Evolutionary conservation across 257 asterid genomes (phyloP).

Genomic region (Solanum sitiens): DNA sequence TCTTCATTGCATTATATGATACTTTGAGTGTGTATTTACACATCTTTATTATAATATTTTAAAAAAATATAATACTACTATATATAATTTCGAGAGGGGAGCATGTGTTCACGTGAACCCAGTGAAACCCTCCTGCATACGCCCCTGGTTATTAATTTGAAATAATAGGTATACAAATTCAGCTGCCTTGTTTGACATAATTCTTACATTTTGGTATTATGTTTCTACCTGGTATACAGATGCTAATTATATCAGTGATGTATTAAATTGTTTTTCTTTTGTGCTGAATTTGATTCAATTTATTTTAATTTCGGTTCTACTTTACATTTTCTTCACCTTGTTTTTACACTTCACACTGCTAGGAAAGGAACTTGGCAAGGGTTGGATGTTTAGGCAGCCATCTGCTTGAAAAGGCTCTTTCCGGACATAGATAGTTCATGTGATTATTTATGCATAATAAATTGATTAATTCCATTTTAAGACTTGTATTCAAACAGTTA

Average conservation of each 20-base stretch:
- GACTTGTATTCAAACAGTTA: background rate
- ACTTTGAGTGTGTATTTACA: background rate
- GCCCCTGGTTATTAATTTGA: background rate
- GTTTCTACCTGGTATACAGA: background rate
- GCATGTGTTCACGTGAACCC: background rate
- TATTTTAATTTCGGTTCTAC: background rate
- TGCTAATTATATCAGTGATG: background rate
- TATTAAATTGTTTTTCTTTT: background rate
- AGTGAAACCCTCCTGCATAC: background rate
- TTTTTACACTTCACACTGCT: background rate
- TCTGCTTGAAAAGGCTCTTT: background rate
- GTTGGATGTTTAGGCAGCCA: background rate
- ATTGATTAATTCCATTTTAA: background rate
- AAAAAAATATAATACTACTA: too few relatives aligned
- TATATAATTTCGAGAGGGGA: background rate
- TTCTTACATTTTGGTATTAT: background rate
- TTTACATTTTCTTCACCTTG: background rate
- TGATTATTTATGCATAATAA: background rate
- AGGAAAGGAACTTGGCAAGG: background rate
- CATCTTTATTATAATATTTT: too few relatives aligned
- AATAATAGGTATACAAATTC: background rate
- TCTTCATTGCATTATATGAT: background rate
- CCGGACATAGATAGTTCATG: background rate
- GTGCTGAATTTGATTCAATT: background rate
- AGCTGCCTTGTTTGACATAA: background rate